A percentile compares a stretch with the other conserved stretches of the same genome.
Conservation (phyloP, 805 yeast genomes). For the Naumovozyma dairenensis region DNA sequence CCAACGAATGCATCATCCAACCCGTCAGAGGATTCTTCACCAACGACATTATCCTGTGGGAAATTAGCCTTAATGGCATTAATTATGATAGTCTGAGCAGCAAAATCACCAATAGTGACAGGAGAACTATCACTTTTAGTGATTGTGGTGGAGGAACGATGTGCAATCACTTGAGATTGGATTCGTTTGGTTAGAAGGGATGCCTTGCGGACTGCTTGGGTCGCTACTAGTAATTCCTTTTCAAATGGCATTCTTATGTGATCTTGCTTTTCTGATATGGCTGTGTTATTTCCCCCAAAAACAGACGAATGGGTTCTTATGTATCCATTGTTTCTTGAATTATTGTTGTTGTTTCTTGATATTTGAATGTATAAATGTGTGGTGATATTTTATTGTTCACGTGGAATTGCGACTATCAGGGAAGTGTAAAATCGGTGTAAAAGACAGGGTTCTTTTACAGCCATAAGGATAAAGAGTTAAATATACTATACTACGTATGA, state of each 20-base stretch:
- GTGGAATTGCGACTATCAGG: no score
- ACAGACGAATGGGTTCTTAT: no score
- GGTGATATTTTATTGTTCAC: no score
- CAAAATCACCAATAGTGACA: slow-evolving; percentile 93
- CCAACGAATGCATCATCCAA: slow-evolving; percentile 41
- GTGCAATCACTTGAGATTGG: slow-evolving; percentile 45
- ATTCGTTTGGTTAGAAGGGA: slow-evolving; percentile 59
- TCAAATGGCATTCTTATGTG: slow-evolving; percentile 44
- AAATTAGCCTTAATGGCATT: slow-evolving; percentile 70
- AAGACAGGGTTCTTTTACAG: no score
- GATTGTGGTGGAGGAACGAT: slow-evolving; percentile 43
- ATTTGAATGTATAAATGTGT: no score
- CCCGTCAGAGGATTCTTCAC: slow-evolving; percentile 81
- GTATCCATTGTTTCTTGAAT: no score
- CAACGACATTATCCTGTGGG: slow-evolving; percentile 80
- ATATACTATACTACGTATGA: no score
- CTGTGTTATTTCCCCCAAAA: no score
- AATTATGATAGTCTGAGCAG: slow-evolving; percentile 89
- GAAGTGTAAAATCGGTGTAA: no score
- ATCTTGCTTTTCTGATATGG: no score
- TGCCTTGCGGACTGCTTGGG: slow-evolving; percentile 85
- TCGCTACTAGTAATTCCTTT: slow-evolving; percentile 69
- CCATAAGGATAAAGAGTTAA: no score
- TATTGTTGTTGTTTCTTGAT: no score
- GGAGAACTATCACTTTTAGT: slow-evolving; percentile 87